Conservation (phyloP, 1,284 basidiomycete species). For the Rhodotorula mucilaginosa region DNA sequence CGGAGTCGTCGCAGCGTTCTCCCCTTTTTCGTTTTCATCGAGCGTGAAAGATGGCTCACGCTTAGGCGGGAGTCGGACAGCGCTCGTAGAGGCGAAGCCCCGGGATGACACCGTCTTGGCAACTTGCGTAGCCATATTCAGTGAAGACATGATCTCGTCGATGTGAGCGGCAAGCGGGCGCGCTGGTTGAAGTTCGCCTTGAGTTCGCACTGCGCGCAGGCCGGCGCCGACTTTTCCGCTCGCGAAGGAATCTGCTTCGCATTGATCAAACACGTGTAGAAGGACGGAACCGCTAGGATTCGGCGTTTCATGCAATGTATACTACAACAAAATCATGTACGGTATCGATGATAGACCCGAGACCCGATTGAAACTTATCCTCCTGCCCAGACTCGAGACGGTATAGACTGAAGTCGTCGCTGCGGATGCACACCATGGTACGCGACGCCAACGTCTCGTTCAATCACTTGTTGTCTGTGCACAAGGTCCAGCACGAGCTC, state of each 20-base stretch:
- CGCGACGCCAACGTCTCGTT: too few relatives aligned
- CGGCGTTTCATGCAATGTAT: neutral
- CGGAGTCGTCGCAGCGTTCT: neutral
- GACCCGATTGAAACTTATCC: neutral
- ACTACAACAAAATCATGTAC: neutral
- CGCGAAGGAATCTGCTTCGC: too few relatives aligned
- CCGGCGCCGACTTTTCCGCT: too few relatives aligned
- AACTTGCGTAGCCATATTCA: neutral
- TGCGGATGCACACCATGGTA: neutral
- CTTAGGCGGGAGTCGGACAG: conserved; percentile 20
- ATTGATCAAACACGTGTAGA: too few relatives aligned
- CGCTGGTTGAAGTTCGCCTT: too few relatives aligned
- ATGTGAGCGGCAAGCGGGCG: too few relatives aligned
- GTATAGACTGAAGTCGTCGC: neutral
- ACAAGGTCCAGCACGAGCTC: too few relatives aligned
- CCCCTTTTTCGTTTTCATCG: neutral
- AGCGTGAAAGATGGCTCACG: conserved; percentile 8
- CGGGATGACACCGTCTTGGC: neutral
- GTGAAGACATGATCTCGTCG: neutral
- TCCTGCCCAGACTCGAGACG: too few relatives aligned
- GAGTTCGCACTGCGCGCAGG: too few relatives aligned
- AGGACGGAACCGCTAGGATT: neutral
- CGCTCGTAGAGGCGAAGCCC: conserved; percentile 16
- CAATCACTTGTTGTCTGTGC: too few relatives aligned
- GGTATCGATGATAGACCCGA: neutral